Evolutionary conservation across 2,329 filamentous ascomycete species (phyloP), one percentile per base, ranked within the genome.

Genomic region (Aureobasidium mangrovei): DNA sequence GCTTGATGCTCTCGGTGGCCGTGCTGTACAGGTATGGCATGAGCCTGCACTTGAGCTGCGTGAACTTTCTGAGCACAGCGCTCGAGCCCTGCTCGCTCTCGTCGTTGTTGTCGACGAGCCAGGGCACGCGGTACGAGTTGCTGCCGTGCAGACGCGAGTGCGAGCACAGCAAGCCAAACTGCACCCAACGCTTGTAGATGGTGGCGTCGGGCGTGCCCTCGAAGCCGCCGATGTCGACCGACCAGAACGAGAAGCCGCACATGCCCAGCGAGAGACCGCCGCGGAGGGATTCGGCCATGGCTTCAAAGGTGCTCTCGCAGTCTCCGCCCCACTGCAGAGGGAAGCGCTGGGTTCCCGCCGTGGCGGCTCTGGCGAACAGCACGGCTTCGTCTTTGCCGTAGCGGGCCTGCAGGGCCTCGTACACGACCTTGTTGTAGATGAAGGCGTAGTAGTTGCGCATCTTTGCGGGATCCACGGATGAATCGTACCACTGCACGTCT

Each of bases 391-490:
- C 68, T 47, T 70, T 67, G 12, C 79, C 77, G 65, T 75, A 62
- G 60, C 69, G 59, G 70, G 72, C 70, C 63, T 82, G 77, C 9
- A 88, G 73, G 1, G 82, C 77, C 62, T 85, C 79, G 64, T 85
- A 87, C 6, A 87, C 84, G 54, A 80, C 67, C 60, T 82, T 79
- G 74, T 88, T 88, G 72, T 86, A 88, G 3, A 83, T 69, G 63
- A 85, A 84, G n/a, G 85, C 77, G 66, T 88, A 88, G 71, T 80
- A 88, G 68, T 88, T 88, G 70, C 88, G 85, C 84, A 88, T 88
- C 61, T 78, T 79, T 48, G 72, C 72, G 1, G 83, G 77, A 60
- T 87, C 82, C n/a, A 73, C 64, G 4, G 72, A 73, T 45, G 71
- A 63, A 60, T 87, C 82, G 63, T 80, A 73, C 77, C 84, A 88